Evolutionary conservation across 768 basidiomycete genomes (phyloP).

Genomic region (Suillus bovinus): DNA sequence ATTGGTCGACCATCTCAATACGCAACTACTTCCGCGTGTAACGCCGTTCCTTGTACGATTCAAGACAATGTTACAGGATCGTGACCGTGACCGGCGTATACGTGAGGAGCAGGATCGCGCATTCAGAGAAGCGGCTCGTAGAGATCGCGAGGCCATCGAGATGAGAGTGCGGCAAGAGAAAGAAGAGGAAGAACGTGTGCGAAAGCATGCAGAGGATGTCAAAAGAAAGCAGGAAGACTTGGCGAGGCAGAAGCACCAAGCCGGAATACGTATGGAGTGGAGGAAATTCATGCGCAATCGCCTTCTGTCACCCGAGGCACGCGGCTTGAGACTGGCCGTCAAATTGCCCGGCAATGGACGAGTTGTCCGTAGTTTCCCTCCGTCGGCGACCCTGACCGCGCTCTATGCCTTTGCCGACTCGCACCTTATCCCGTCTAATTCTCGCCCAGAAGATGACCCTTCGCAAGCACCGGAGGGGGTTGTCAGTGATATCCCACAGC

Average conservation of each 20-base stretch:
- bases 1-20: constrained; percentile 66
- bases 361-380: constrained; percentile 56
- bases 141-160: constrained; percentile 71
- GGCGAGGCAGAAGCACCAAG: constrained; percentile 36
- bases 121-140: constrained; percentile 60
- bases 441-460: constrained; percentile 43
- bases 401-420: constrained; percentile 77
- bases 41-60: constrained; percentile 71
- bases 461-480: constrained; percentile 38
- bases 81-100: constrained; percentile 55
- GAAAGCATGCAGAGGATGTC: constrained; percentile 31
- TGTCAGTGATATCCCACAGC: constrained; percentile 33
- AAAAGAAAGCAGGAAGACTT: constrained; percentile 40
- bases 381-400: constrained; percentile 50
- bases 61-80: constrained; percentile 48
- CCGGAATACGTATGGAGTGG: constrained; percentile 50
- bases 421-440: constrained; percentile 47
- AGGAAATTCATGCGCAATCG: constrained; percentile 56
- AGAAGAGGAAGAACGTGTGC: constrained; percentile 35
- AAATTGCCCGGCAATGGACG: constrained; percentile 58
- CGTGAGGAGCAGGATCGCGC: constrained; percentile 84
- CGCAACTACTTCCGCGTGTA: constrained; percentile 79
- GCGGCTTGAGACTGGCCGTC: constrained; percentile 47
- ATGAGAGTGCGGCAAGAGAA: constrained; percentile 50
- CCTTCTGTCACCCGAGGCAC: constrained; percentile 39